Base-by-base conservation (phyloP, 2,329 filamentous ascomycete genomes). In the Basipetospora sp. region DNA sequence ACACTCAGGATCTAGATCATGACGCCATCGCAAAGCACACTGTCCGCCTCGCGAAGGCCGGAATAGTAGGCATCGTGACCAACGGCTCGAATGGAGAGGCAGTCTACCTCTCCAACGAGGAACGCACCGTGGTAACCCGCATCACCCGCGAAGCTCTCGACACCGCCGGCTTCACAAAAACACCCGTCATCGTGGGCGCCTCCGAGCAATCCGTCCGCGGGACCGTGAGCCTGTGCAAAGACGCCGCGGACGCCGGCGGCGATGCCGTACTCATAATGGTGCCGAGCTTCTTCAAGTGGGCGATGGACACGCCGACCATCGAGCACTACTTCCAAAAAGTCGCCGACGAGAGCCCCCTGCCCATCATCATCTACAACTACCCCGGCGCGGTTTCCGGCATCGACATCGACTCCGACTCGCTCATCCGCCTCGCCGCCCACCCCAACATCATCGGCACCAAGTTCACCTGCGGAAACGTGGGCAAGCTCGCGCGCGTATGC, bases 41-140 rank as follows among this genome's bases (percentile, higher is more conserved):
- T 26, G 65, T 78, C 25, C 71, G 74, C 34, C 67, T 80, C 35
- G 74, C 73, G 17, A 60, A 74, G 53, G 73, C 74, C 29, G 76
- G 76, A 5, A 66, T 80, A n/a, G 71, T 71, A 26, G 75, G 76
- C n/a, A 65, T 80, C 30, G 71, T 79, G 20, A 73, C 71, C 41
- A 76, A 77, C 69, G 76, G 76, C 42, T 79, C 74, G 29, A 80
- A 80, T 53, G 75, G 76, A 36, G 76, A 80, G 59, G 74, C 76
- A 13, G 75, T 79, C 25, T 74, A 80, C 38, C 37, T 45, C 13
- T 36, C 41, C 2, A n/a, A 38, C 8, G 28, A 38, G 10, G 45
- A 47, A 27, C 41, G 42, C 15, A 29, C 31, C 2, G 6, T 22
- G 15, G 42, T 46, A 8, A 45, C 44, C 9, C 40, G 34, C 11